Base-by-base conservation (phyloP, 805 yeast genomes). In the Cyberlindnera sargentensis region DNA sequence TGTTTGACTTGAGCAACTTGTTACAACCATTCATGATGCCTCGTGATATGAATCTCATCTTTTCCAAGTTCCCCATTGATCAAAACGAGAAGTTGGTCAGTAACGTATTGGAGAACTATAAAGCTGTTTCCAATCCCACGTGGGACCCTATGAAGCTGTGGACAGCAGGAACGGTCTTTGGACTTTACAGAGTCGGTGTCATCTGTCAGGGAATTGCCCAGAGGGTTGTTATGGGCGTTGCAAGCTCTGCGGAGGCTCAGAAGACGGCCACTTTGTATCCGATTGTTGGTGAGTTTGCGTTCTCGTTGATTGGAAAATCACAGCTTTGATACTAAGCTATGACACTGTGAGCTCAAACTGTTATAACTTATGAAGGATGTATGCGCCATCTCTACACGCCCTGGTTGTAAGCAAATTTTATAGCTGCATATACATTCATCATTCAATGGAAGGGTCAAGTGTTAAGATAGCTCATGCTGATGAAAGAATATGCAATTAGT, bases 181-280 rank as follows among this genome's bases (percentile, higher is more conserved):
- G 81, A 0, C 61, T 77, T 34, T 66, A 75, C 33, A 61, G 84
- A 24, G 64, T 78, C 20, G 67, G 74, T 45, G 82, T 79, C 15
- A 79, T 79, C 43, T 65, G 73, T 15, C 85, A 79, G 49, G 85
- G 85, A 3, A 76, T 79, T 40, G 79, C 78, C 5, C 77, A 78
- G 63, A 64, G 84, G 41, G 63, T 67, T 1, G 63, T 66, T 8
- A 61, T 66, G 40, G 82, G 82, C 8, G 71, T 69, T 32, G 82
- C 82, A 2, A 71, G 76, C 27, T 70, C 77, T 36, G 76, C 76
- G 0, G 63, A 68, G 43, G 83, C 83, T 3, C 60, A 60, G 6
- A 57, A 57, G 1, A 61, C 66, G 23, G 76, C 70, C 3, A 42
- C 48, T 3, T 46, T 60, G 47, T 63, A 55, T 38, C 61, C 61